A percentile compares a stretch with the other conserved stretches of the same genome.
Conservation (phyloP, 108 stramenopile species). For the Schizochytrium sp. region DNA sequence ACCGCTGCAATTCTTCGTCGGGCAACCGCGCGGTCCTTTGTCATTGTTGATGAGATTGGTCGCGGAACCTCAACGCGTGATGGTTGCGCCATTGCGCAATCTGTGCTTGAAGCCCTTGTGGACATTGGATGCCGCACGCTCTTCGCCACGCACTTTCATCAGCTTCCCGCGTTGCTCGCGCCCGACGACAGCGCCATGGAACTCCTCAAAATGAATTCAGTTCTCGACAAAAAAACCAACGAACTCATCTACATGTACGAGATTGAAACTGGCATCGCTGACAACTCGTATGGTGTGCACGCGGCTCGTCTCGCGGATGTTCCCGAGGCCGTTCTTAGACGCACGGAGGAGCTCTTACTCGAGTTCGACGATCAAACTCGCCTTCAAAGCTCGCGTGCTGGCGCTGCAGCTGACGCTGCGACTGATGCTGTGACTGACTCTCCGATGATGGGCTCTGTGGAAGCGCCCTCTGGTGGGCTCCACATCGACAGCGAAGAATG, state of each 20-base stretch:
- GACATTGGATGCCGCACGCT: conserved; percentile 36
- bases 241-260: background rate
- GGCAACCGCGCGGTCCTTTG: conserved; percentile 64
- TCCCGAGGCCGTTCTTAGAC: background rate
- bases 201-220: background rate
- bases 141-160: conserved; percentile 38
- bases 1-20: conserved; percentile 72
- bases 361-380: background rate
- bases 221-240: background rate
- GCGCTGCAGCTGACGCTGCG: too few species aligned
- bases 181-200: background rate
- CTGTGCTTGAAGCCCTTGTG: conserved; percentile 21
- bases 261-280: background rate
- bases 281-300: background rate
- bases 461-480: background rate
- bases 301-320: background rate
- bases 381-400: too few species aligned
- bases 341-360: background rate
- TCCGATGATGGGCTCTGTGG: background rate
- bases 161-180: background rate
- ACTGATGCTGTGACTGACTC: too few species aligned
- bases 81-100: conserved; percentile 23
- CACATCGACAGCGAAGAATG: background rate
- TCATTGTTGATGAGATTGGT: conserved; percentile 87
- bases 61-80: conserved; percentile 59